phyloP scores from a whole-genome alignment of 1,284 basidiomycete species.

The Tilletia horrida region DNA sequence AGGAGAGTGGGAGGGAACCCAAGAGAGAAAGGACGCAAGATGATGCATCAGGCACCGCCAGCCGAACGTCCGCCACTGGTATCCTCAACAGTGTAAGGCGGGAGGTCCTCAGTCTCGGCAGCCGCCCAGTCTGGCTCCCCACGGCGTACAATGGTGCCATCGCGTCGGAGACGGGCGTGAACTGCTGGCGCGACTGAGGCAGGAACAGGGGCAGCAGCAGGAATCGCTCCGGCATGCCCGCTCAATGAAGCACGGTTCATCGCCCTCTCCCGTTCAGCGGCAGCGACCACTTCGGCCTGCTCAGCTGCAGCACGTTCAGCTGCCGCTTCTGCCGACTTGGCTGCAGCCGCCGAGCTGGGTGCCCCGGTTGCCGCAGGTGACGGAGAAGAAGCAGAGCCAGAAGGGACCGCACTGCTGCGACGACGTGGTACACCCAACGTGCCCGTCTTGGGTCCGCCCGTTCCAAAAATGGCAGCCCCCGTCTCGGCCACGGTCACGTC shows the following conservation, averaged over 20 bases:
- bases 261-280: background rate
- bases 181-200: background rate
- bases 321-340: constrained; percentile 15
- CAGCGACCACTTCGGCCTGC: constrained; percentile 4
- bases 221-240: background rate
- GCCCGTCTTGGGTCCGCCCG: constrained; percentile 39
- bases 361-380: background rate
- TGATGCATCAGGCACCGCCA: background rate
- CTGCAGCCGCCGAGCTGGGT: background rate
- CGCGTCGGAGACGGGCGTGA: constrained; percentile 13
- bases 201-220: background rate
- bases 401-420: constrained; percentile 4
- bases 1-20: background rate
- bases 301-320: constrained; percentile 1
- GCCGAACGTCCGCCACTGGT: background rate
- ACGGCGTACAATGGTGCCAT: constrained; percentile 19
- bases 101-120: constrained; percentile 17
- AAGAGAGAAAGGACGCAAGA: background rate
- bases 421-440: constrained; percentile 29
- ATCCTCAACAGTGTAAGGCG: constrained; percentile 11
- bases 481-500: constrained; percentile 40
- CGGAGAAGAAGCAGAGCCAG: background rate
- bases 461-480: constrained; percentile 32
- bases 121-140: constrained; percentile 18
- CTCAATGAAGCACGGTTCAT: background rate